Base-by-base conservation (phyloP, 2,329 filamentous ascomycete genomes). In the Arthrinium phaeospermum region DNA sequence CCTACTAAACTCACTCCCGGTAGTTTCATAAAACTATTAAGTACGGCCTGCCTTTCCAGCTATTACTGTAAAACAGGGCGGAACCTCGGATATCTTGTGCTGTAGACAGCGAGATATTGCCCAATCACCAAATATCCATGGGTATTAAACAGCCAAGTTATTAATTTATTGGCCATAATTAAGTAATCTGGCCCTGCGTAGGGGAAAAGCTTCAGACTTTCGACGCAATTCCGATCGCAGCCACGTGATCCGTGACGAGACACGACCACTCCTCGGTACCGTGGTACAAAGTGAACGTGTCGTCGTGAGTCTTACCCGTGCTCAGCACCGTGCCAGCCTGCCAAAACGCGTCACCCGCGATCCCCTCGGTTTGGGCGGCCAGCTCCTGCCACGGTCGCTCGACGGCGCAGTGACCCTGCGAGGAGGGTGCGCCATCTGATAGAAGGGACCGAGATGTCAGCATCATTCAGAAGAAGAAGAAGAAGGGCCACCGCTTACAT, bases 281-380 rank as follows among this genome's bases (percentile, higher is more conserved):
- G 41, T 82, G 83, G 75, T 84, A 86, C 72, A 86, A 82, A 19
- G 85, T 86, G 67, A 83, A 81, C 16, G 81, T 82, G 68, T 87
- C 85, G 70, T 85, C 79, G 68, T 81, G 78, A 0, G 84, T 82
- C 74, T 81, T 80, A 2, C 85, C 85, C 7, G 74, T 81, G 78
- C 84, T 84, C 13, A 64, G 30, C 3, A 79, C 74, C 64, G 78
- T 80, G 4, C 78, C 79, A 6, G 77, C 69, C 72, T 80, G 78
- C 79, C 79, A 80, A 73, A 80, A 80, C 44, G 79, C 64, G 64
- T 80, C 79, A 1, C 70, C 78, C 7, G 79, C 75, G 10, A 80
- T 69, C 5, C 79, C 79, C 30, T 75, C 64, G 4, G 77, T 75
- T 1, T 75, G 51, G n/a, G 79, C 76, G 8, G 78, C 72, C 1